A percentile compares a stretch with the other conserved stretches of the same genome.
Conservation (phyloP, 352 stramenopile genomes). For the Phytopythium vexans region DNA sequence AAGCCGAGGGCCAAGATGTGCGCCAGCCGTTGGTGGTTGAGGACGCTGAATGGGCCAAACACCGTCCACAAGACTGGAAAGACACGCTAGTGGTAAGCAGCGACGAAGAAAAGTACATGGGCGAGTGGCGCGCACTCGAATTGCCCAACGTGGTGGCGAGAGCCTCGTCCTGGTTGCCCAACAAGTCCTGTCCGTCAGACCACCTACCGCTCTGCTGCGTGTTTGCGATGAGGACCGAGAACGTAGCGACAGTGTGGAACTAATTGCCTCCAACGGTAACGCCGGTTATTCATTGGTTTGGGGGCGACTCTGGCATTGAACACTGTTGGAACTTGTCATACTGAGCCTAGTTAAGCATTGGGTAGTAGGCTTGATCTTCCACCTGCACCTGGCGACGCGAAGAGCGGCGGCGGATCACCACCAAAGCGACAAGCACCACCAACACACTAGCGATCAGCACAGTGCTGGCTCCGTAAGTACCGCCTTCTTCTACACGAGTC, state of each 20-base stretch:
- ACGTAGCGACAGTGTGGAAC: slow-evolving; percentile 50
- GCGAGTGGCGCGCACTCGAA: slow-evolving; percentile 38
- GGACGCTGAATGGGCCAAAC: slow-evolving; percentile 40
- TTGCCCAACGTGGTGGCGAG: slow-evolving; percentile 36
- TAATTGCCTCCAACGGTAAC: slow-evolving; percentile 9
- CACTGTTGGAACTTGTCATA: too few species aligned
- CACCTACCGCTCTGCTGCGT: slow-evolving; percentile 71
- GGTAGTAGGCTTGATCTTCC: too few species aligned
- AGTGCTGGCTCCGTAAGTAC: too few species aligned
- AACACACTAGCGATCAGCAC: too few species aligned
- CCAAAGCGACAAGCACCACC: neutral
- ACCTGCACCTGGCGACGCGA: too few species aligned
- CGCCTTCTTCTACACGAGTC: too few species aligned
- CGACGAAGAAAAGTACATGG: slow-evolving; percentile 41
- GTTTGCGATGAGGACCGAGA: slow-evolving; percentile 48
- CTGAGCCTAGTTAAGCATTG: too few species aligned
- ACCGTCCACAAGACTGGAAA: slow-evolving; percentile 34
- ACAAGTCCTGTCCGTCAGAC: slow-evolving; percentile 66
- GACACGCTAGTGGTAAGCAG: slow-evolving; percentile 12
- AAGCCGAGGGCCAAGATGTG: slow-evolving; percentile 37
- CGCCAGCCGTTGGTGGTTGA: slow-evolving; percentile 10
- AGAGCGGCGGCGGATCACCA: neutral
- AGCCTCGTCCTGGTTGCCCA: slow-evolving; percentile 53
- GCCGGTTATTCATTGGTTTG: neutral
- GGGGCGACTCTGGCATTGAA: too few species aligned